phyloP scores from a whole-genome alignment of 1,284 basidiomycete genomes.

The Agaricales sp. region DNA sequence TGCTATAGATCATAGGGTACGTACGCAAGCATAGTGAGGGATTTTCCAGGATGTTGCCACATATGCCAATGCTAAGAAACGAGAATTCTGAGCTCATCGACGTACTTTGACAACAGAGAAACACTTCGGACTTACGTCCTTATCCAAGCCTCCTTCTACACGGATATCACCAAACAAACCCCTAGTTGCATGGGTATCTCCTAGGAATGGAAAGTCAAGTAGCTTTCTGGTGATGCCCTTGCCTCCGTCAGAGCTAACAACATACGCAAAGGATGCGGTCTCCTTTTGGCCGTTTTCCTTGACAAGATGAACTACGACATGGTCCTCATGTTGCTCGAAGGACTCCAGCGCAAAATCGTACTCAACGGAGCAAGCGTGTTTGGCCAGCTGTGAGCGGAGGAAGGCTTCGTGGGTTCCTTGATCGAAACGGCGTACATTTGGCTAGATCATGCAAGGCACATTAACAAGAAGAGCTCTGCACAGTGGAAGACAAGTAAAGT shows the following conservation, averaged over 20 bases:
- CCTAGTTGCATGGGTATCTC: not conserved
- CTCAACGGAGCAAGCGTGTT: not conserved
- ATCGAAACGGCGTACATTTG: not conserved
- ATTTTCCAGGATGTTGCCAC: not conserved
- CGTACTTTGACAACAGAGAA: not conserved
- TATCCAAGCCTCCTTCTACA: not conserved
- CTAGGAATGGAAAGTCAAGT: not conserved
- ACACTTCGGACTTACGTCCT: not conserved
- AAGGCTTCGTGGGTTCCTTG: not conserved
- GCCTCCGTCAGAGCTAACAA: not conserved
- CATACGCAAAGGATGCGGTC: not conserved
- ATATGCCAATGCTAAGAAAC: constrained; percentile 3
- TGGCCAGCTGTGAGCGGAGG: not conserved
- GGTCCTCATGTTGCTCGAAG: not conserved
- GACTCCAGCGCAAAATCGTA: not conserved
- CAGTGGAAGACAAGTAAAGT: not conserved
- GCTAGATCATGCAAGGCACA: not conserved
- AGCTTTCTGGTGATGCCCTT: not conserved
- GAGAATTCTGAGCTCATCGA: constrained; percentile 3
- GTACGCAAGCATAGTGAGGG: not conserved
- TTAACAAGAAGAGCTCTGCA: not conserved
- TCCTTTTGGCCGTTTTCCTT: not conserved
- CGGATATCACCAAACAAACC: not conserved
- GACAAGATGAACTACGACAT: not conserved
- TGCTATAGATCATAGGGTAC: no score